Conservation (phyloP, 164 flowering plant species). For the Brasenia schreberi region DNA sequence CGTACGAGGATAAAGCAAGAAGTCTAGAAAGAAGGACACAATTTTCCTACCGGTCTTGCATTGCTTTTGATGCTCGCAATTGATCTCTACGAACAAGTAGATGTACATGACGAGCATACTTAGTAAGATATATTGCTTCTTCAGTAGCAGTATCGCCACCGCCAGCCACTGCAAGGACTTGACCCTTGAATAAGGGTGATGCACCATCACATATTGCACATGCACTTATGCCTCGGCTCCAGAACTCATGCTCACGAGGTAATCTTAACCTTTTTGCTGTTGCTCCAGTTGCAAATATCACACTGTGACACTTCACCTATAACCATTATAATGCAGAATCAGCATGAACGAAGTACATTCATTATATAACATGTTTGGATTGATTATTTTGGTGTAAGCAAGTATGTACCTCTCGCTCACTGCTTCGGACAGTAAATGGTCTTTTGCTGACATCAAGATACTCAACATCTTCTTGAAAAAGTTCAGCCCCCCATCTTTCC, state of each 20-base stretch:
- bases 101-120: slow-evolving; percentile 95
- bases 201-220: slow-evolving; percentile 99
- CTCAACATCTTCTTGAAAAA: slow-evolving; percentile 91
- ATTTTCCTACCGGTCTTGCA: slow-evolving; percentile 79
- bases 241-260: slow-evolving; percentile 93
- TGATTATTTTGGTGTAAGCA: not conserved
- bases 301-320: slow-evolving; percentile 80
- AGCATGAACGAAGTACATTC: not conserved
- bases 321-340: slow-evolving; percentile 2
- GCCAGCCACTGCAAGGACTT: slow-evolving; percentile 94
- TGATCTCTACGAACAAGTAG: slow-evolving; percentile 79
- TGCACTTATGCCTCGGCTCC: slow-evolving; percentile 98
- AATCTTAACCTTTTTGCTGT: slow-evolving; percentile 69
- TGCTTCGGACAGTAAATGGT: slow-evolving; percentile 77
- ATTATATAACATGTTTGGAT: not conserved
- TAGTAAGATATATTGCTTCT: slow-evolving; percentile 90
- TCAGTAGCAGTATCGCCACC: slow-evolving; percentile 99
- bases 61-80: slow-evolving; percentile 83
- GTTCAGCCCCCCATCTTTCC: slow-evolving; percentile 95
- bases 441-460: slow-evolving; percentile 51
- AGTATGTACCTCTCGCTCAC: slow-evolving; percentile 70
- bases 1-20: not conserved
- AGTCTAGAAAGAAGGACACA: not conserved
- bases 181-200: slow-evolving; percentile 86
- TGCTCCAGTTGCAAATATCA: slow-evolving; percentile 90